A percentile compares a stretch with the other conserved stretches of the same genome.
Conservation (phyloP, 805 yeast species). For the Isabelozyma heimii region DNA sequence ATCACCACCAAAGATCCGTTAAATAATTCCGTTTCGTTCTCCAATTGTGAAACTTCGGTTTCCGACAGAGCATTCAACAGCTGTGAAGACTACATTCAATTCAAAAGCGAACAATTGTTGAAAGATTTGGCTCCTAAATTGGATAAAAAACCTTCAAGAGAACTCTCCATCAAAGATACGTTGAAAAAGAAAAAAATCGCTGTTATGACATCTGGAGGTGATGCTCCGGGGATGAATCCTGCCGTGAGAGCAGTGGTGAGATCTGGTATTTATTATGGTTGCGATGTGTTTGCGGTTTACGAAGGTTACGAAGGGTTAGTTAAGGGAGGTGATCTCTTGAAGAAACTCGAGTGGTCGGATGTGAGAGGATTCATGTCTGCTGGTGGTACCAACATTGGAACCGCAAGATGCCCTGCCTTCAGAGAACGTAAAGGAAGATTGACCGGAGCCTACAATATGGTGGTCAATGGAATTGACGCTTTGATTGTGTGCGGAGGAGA, state of each 20-base stretch:
- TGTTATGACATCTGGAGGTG: slow-evolving; percentile 82
- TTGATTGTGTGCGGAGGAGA: slow-evolving; percentile 82
- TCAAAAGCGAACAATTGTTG: slow-evolving; percentile 20
- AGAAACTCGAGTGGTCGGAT: slow-evolving; percentile 67
- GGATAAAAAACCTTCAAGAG: background rate
- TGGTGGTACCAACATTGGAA: slow-evolving; percentile 80
- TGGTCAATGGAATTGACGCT: slow-evolving; percentile 72
- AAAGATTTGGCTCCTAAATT: slow-evolving; percentile 5
- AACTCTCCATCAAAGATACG: slow-evolving; percentile 2
- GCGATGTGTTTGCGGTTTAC: slow-evolving; percentile 64
- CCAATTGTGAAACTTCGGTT: slow-evolving; percentile 19
- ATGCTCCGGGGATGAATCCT: slow-evolving; percentile 80
- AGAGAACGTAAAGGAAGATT: slow-evolving; percentile 66
- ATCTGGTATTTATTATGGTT: slow-evolving; percentile 61
- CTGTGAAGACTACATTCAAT: slow-evolving; percentile 26
- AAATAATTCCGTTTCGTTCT: slow-evolving; percentile 29
- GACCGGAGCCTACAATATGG: slow-evolving; percentile 61
- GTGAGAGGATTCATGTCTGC: slow-evolving; percentile 67
- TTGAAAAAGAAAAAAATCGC: slow-evolving; percentile 51
- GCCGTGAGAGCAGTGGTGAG: slow-evolving; percentile 72
- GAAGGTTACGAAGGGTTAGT: slow-evolving; percentile 78
- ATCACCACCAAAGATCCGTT: slow-evolving; percentile 29
- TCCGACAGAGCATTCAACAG: slow-evolving; percentile 14
- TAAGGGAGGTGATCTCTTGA: slow-evolving; percentile 58
- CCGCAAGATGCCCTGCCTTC: slow-evolving; percentile 71